A percentile compares a stretch with the other conserved stretches of the same genome.
Evolutionary conservation across 352 stramenopile species (phyloP).

Genomic region (Pythium sp.): DNA sequence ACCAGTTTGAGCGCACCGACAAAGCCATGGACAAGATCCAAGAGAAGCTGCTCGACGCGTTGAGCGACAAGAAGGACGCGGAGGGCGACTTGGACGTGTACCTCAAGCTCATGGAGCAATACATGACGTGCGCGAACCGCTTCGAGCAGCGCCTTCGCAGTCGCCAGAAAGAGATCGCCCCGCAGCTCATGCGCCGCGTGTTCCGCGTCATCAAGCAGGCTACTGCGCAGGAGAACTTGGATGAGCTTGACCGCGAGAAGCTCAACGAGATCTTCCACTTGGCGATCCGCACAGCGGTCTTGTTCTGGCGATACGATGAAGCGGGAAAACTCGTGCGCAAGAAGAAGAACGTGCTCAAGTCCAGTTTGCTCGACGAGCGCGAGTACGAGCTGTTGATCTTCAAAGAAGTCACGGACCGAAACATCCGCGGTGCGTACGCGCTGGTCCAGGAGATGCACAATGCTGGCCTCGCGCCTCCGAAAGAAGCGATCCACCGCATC

Average conservation of each 20-base stretch:
- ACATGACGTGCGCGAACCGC: conserved; percentile 67
- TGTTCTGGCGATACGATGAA: conserved; percentile 65
- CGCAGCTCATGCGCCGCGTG: conserved; percentile 69
- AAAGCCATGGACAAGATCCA: conserved; percentile 41
- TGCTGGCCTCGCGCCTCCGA: conserved; percentile 53
- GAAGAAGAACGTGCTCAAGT: conserved; percentile 44
- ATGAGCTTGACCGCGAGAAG: conserved; percentile 26
- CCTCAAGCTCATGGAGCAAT: conserved; percentile 69
- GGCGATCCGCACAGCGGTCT: conserved; percentile 49
- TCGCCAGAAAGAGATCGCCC: conserved; percentile 42
- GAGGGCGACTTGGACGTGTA: conserved; percentile 51
- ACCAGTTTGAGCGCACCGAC: conserved; percentile 47
- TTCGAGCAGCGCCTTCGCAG: conserved; percentile 51
- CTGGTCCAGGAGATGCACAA: conserved; percentile 85
- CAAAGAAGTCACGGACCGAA: conserved; percentile 40
- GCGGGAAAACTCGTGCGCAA: conserved; percentile 44
- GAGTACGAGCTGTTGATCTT: conserved; percentile 79
- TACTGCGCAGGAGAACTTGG: conserved; percentile 21
- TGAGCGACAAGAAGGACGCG: conserved; percentile 21
- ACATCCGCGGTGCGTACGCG: conserved; percentile 49
- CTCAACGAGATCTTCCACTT: conserved; percentile 53
- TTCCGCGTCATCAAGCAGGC: conserved; percentile 50
- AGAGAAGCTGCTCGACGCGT: conserved; percentile 33
- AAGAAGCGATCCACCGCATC: conserved; percentile 72
- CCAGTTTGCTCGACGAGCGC: conserved; percentile 22